phyloP scores from a whole-genome alignment of 2,329 filamentous ascomycete genomes.

The Aspergillus chevalieri region DNA sequence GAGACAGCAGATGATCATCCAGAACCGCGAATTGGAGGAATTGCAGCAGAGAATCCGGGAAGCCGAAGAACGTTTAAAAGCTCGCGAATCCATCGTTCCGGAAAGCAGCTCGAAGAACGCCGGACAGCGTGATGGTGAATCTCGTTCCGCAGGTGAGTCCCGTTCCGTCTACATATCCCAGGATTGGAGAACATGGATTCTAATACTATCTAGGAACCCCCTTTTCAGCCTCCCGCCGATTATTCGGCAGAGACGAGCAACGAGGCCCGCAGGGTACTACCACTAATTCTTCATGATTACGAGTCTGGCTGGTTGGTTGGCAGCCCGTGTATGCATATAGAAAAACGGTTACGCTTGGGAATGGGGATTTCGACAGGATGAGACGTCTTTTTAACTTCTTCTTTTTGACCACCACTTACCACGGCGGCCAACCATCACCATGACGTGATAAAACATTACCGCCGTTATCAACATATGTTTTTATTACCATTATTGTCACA shows the following conservation, averaged over 20 bases:
- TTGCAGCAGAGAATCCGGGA: conserved; percentile 78
- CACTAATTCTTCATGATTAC: neutral
- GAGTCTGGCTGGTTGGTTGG: neutral
- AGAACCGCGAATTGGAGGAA: conserved; percentile 73
- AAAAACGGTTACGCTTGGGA: neutral
- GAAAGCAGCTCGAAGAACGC: conserved; percentile 6
- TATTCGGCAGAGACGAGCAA: neutral
- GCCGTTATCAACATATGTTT: neutral
- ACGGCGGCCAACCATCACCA: neutral
- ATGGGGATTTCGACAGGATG: neutral
- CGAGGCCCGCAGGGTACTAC: neutral
- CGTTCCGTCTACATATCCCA: neutral
- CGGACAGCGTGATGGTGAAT: conserved; percentile 12
- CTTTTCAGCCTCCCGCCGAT: neutral
- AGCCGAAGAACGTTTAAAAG: conserved; percentile 71
- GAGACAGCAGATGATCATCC: conserved; percentile 69
- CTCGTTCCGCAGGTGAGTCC: conserved; percentile 16
- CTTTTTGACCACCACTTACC: neutral
- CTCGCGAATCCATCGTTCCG: conserved; percentile 15
- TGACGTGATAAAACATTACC: neutral
- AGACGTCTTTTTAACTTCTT: neutral
- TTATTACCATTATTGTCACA: neutral
- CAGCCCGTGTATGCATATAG: neutral
- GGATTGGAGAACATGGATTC: neutral
- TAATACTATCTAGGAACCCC: neutral